Base-by-base conservation (phyloP, 495 filamentous ascomycete genomes). In the Achaetomiella virescens region DNA sequence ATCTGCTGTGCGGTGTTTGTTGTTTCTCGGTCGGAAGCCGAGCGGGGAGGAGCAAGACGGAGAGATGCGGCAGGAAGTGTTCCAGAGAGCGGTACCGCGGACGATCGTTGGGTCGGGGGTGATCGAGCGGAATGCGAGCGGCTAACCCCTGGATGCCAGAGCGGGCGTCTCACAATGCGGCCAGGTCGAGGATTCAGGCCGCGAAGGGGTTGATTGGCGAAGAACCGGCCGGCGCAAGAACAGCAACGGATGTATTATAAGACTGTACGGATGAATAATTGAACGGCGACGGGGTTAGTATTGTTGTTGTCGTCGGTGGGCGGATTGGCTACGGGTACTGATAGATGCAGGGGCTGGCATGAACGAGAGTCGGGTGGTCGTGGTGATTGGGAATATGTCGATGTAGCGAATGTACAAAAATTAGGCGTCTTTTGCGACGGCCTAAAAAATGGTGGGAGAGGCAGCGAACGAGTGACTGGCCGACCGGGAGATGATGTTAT, bases 131-230 rank as follows among this genome's bases (percentile, higher is more conserved):
- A 51, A 57, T 59, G 58, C 44, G 33, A 53, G 58, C 33, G 48
- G 56, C 46, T 48, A 57, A 48, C 55, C 63, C 63, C 63, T 61
- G 62, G 47, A 61, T 61, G 51, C 35, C 57, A 47, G 49, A 54
- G 37, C 52, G 42, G 38, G 27, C 61, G 66, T 66, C 66, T 68
- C 66, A 64, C 58, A 58, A 61, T 62, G 59, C 41, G 27, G 55
- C 52, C 21, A 15, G 43, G 18, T 44, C 24, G 42, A 52, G 18
- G 41, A 44, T 49, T 42, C 27, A 29, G 52, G 15, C 21, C 18
- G 24, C 15, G 10, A 22, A 15, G 29, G 18, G 14, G 18, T 36
- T 27, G 35, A 21, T 25, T 9, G 18, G 44, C 44, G 44, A 48
- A 18, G 41, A 37, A 47, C 46, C 29, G 42, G 21, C 24, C 52